Percentiles rank a stretch among this genome's conserved stretches.
phyloP scores from a whole-genome alignment of 1,139 yeast species.

The Saccharomyces hybrid region DNA sequence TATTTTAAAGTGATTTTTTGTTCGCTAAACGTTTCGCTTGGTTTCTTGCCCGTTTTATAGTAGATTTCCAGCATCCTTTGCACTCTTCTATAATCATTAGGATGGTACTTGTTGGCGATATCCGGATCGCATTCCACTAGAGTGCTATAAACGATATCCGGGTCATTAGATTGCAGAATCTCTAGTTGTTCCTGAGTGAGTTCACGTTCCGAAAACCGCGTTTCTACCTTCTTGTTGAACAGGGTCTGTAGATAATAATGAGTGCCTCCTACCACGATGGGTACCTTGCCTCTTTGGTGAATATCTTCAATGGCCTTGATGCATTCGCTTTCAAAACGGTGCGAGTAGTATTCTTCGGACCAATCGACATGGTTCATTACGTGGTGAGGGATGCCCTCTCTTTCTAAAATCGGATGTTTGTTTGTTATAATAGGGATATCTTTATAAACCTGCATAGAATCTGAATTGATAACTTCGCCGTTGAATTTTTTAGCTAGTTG shows the following conservation, averaged over 20 bases:
- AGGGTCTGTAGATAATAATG: constrained; percentile 82
- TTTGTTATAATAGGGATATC: constrained; percentile 75
- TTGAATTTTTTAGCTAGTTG: constrained; percentile 68
- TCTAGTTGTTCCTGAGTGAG: constrained; percentile 38
- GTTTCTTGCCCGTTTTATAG: constrained; percentile 54
- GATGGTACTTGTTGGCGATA: constrained; percentile 79
- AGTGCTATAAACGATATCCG: constrained; percentile 41
- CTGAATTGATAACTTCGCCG: constrained; percentile 93
- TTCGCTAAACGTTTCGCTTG: constrained; percentile 61
- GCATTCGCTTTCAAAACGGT: constrained; percentile 72
- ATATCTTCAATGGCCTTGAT: constrained; percentile 46
- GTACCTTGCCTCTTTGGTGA: constrained; percentile 62
- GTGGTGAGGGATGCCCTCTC: constrained; percentile 73
- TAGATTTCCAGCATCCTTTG: constrained; percentile 75
- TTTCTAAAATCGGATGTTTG: constrained; percentile 76
- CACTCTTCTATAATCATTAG: constrained; percentile 75
- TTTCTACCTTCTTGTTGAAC: constrained; percentile 38
- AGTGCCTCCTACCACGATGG: constrained; percentile 92
- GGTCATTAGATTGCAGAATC: constrained; percentile 51
- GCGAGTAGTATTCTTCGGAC: constrained; percentile 79
- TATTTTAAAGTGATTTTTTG: constrained; percentile 57
- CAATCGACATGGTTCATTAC: constrained; percentile 77
- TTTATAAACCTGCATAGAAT: constrained; percentile 89
- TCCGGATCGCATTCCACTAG: constrained; percentile 56
- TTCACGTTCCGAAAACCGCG: constrained; percentile 13